A percentile compares a stretch with the other conserved stretches of the same genome.
Conservation (phyloP, 1,139 yeast genomes). For the Meyerozyma guilliermondii region DNA sequence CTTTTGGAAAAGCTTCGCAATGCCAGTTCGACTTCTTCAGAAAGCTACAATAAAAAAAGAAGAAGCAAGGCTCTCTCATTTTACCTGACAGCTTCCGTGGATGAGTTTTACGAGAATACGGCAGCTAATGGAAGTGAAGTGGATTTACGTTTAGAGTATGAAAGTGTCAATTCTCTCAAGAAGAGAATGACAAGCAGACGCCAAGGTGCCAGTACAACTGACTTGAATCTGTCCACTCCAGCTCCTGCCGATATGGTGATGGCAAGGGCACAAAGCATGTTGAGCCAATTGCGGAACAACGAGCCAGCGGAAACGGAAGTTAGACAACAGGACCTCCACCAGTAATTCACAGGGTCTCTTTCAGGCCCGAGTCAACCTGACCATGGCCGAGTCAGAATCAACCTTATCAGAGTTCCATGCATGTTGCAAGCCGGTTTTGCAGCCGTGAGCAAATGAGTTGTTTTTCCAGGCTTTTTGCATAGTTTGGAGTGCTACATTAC, state of each 20-base stretch:
- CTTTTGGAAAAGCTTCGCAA: conserved; percentile 32
- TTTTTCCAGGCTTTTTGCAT: neutral
- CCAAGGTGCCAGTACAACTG: conserved; percentile 12
- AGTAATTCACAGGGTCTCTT: neutral
- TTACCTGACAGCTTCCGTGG: conserved; percentile 26
- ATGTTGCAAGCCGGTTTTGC: neutral
- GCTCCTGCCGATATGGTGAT: conserved; percentile 20
- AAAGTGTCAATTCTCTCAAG: conserved; percentile 35
- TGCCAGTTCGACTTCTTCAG: conserved; percentile 14
- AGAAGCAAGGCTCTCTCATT: conserved; percentile 33
- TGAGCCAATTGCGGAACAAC: conserved; percentile 26
- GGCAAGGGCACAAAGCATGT: conserved; percentile 41
- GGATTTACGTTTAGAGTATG: conserved; percentile 21
- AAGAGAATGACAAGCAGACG: conserved; percentile 35
- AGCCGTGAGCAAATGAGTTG: neutral
- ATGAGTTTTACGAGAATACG: conserved; percentile 16
- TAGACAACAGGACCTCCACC: neutral
- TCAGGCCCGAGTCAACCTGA: neutral
- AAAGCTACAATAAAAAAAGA: conserved; percentile 19
- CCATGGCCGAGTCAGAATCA: neutral
- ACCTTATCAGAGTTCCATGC: neutral
- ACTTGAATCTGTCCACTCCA: conserved; percentile 6
- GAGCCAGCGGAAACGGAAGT: neutral
- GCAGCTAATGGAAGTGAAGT: neutral
- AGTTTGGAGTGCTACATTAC: neutral